Percentiles rank a stretch among this genome's conserved stretches.
These are phyloP conservation scores for Lactifluus echinatus DNA, from an alignment of 768 basidiomycete species.

Conservation along the genomic window DNA sequence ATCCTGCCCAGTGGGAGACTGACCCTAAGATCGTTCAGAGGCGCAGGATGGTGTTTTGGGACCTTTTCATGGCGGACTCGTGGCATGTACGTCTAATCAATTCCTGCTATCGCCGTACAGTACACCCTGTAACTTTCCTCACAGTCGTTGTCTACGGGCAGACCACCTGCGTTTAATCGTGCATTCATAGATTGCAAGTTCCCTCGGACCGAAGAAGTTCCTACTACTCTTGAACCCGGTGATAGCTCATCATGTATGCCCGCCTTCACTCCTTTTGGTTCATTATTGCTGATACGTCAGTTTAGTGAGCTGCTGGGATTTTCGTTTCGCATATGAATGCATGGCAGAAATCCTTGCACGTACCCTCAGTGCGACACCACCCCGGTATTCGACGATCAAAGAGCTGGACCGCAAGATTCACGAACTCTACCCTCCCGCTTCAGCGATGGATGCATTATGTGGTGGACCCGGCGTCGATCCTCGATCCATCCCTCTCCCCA, in stretches of 20 bases:
- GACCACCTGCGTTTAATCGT: slow-evolving; percentile 59
- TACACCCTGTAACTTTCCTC: background rate
- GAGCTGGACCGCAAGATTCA: slow-evolving; percentile 50
- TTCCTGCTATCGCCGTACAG: background rate
- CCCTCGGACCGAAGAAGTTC: slow-evolving; percentile 35
- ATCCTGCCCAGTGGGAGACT: slow-evolving; percentile 49
- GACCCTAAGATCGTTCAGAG: slow-evolving; percentile 46
- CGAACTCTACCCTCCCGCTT: slow-evolving; percentile 48
- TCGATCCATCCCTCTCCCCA: slow-evolving; percentile 21
- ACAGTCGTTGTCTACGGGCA: slow-evolving; percentile 60
- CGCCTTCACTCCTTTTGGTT: background rate
- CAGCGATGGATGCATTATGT: slow-evolving; percentile 31
- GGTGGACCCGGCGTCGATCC: slow-evolving; percentile 25
- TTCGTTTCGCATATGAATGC: slow-evolving; percentile 56
- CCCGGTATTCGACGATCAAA: slow-evolving; percentile 43
- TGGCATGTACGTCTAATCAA: slow-evolving; percentile 44
- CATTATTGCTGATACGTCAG: background rate
- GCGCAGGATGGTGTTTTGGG: slow-evolving; percentile 68
- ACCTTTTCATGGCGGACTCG: slow-evolving; percentile 61
- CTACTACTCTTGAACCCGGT: slow-evolving; percentile 23
- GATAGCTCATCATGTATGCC: slow-evolving; percentile 18
- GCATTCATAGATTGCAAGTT: slow-evolving; percentile 60
- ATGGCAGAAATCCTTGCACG: slow-evolving; percentile 54
- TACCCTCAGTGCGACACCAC: slow-evolving; percentile 56
- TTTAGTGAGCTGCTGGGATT: slow-evolving; percentile 54